A percentile compares a stretch with the other conserved stretches of the same genome.
These are phyloP conservation scores for Eucalyptus erythrocorys DNA, from an alignment of 345 rosid species.

Conservation along the genomic window DNA sequence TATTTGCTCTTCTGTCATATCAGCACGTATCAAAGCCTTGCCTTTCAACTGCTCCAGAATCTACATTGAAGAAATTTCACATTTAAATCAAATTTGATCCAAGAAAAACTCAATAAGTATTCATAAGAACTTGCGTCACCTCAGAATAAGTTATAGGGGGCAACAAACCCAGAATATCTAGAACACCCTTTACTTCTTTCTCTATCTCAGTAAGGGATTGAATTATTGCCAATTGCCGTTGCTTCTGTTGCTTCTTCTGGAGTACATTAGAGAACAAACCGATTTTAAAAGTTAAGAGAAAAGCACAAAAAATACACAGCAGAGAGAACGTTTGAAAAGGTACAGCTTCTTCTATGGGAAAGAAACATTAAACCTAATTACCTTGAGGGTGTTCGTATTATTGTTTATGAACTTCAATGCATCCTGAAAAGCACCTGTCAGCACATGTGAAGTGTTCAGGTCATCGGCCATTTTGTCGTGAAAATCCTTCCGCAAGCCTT, in stretches of 20 bases:
- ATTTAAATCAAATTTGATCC: not conserved
- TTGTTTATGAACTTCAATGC: constrained; percentile 68
- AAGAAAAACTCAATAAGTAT: not conserved
- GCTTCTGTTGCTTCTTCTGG: constrained; percentile 76
- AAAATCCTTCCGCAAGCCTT: constrained; percentile 43
- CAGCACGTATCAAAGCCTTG: constrained; percentile 64
- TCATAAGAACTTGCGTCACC: constrained; percentile 6
- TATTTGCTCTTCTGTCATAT: constrained; percentile 42
- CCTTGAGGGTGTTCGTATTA: constrained; percentile 55
- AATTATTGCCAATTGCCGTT: constrained; percentile 34
- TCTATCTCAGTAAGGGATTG: constrained; percentile 50
- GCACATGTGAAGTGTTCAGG: constrained; percentile 61
- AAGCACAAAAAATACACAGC: not conserved
- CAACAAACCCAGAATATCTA: constrained; percentile 54
- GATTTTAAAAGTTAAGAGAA: not conserved
- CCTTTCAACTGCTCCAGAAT: constrained; percentile 49
- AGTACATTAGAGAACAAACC: not conserved
- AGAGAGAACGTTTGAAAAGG: not conserved
- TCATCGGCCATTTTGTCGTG: constrained; percentile 70
- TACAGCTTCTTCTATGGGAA: not conserved
- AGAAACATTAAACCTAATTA: not conserved
- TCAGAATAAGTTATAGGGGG: constrained; percentile 39
- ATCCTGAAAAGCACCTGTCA: constrained; percentile 80
- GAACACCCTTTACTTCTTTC: constrained; percentile 44
- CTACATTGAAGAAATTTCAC: constrained; percentile 2